Evolutionary conservation across 2,329 filamentous ascomycete genomes (phyloP), one percentile per base, ranked within the genome.

Genomic region (Rhynchosporium secalis): DNA sequence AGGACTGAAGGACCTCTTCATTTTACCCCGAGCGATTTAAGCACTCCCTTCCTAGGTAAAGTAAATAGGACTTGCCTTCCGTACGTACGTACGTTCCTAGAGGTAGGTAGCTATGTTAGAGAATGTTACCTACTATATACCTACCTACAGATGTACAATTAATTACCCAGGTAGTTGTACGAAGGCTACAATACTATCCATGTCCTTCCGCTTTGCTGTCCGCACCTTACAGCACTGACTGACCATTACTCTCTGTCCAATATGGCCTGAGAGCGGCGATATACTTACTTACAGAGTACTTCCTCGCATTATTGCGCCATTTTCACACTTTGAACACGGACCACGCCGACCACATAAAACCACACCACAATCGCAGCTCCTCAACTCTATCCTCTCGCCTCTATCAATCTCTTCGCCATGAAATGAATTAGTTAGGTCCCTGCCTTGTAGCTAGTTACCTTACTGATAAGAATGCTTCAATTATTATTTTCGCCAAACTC

Each of bases 401-500:
- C 15, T 56, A 9, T 41, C 41, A 5, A 20, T 31, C 38, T 26
- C 38, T 51, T 43, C 12, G 6, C 13, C 20, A 20, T 46, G 1
- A 20, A 20, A 20, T 20, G n/a, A 20, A 20, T 20, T 1, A 20
- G 20, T 20, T 20, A 20, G 1, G 20, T 20, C 20, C 40, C 55
- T 46, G n/a, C 40, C 28, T 15, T 29, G 43, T 56, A 36, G 41
- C 4, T 48, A 47, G 1, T 7, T 28, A 48, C 13, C 46, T 48
- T 48, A 5, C 41, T 4, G 4, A n/a, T 12, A 40, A 40, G 6
- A 40, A 20, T 20, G 20, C 20, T 40, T 2, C n/a, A 9, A 46
- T 52, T 52, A 52, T 52, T 49, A 29, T 12, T 28, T 15, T 38
- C 49, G 49, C 49, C 49, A 52, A n/a, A 38, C 49, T 52, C 49